Conservation (phyloP, 768 basidiomycete genomes). For the Suillus fuscotomentosus region DNA sequence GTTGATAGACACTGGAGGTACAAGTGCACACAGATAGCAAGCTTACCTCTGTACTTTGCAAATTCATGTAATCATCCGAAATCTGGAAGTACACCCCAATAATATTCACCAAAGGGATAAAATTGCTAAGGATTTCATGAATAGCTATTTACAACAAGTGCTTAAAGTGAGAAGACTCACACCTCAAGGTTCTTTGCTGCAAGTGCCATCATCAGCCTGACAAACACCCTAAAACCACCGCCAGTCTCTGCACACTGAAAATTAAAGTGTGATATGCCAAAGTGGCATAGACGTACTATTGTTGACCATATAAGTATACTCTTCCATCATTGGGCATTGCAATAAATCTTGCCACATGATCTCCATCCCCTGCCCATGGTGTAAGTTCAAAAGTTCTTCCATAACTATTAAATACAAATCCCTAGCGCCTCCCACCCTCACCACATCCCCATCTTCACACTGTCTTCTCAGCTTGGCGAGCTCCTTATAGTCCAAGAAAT, state of each 20-base stretch:
- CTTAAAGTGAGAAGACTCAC: conserved; percentile 36
- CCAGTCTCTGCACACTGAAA: conserved; percentile 72
- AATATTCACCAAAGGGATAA: conserved; percentile 89
- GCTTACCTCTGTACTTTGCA: conserved; percentile 79
- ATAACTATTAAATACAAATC: conserved; percentile 54
- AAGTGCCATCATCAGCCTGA: conserved; percentile 97
- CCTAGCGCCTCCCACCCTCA: conserved; percentile 59
- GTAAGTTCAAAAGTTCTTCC: conserved; percentile 75
- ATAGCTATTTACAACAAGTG: neutral
- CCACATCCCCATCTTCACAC: neutral
- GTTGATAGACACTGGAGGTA: neutral
- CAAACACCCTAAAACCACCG: conserved; percentile 85
- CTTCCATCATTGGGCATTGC: conserved; percentile 88
- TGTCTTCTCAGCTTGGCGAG: conserved; percentile 35
- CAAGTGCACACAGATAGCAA: neutral
- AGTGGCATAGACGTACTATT: conserved; percentile 58
- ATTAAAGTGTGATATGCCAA: conserved; percentile 17
- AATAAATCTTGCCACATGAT: conserved; percentile 92
- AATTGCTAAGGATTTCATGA: conserved; percentile 53
- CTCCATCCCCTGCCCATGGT: conserved; percentile 94
- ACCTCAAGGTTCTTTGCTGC: conserved; percentile 57
- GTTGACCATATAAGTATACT: conserved; percentile 95
- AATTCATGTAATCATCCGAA: conserved; percentile 95
- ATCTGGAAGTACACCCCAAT: conserved; percentile 97
- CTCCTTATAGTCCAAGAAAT: conserved; percentile 90